A percentile compares a stretch with the other conserved stretches of the same genome.
These are phyloP conservation scores for Comarum palustre DNA, from an alignment of 306 rosid genomes.

Conservation along the genomic window DNA sequence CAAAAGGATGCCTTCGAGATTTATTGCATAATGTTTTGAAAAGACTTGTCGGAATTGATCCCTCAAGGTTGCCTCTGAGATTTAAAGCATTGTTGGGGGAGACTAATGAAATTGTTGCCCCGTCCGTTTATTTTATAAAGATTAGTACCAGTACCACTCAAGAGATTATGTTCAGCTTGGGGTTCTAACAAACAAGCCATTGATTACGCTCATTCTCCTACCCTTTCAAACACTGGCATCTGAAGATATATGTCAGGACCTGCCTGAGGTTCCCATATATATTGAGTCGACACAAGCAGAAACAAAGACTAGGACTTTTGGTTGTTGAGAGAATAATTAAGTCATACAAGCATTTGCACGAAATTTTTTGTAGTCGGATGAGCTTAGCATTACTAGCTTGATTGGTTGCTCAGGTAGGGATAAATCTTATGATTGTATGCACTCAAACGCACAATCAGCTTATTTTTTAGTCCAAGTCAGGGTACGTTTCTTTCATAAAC, in stretches of 20 bases:
- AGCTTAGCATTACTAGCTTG: conserved; percentile 81
- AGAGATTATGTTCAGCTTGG: no score
- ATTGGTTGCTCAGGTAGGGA: conserved; percentile 84
- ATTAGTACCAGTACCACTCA: no score
- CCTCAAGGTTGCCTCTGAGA: no score
- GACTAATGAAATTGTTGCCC: no score
- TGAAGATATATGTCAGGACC: conserved; percentile 77
- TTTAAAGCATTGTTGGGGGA: no score
- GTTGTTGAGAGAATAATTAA: conserved; percentile 67
- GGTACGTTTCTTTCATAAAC: not conserved
- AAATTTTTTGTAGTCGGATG: conserved; percentile 62
- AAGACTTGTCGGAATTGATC: no score
- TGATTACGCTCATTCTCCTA: conserved; percentile 32
- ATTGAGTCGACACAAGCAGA: conserved; percentile 72
- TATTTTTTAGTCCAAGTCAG: not conserved
- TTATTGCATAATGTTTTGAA: no score
- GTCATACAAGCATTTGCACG: conserved; percentile 58
- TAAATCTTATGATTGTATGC: conserved; percentile 14
- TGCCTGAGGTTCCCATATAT: conserved; percentile 74
- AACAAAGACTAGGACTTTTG: conserved; percentile 51
- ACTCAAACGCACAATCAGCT: not conserved
- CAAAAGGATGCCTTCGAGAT: no score
- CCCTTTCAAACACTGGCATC: conserved; percentile 45
- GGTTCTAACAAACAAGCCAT: no score
- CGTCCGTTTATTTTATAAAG: no score